A percentile compares a stretch with the other conserved stretches of the same genome.
Conservation (phyloP, 2,329 filamentous ascomycete species). For the Colletotrichum liriopes region DNA sequence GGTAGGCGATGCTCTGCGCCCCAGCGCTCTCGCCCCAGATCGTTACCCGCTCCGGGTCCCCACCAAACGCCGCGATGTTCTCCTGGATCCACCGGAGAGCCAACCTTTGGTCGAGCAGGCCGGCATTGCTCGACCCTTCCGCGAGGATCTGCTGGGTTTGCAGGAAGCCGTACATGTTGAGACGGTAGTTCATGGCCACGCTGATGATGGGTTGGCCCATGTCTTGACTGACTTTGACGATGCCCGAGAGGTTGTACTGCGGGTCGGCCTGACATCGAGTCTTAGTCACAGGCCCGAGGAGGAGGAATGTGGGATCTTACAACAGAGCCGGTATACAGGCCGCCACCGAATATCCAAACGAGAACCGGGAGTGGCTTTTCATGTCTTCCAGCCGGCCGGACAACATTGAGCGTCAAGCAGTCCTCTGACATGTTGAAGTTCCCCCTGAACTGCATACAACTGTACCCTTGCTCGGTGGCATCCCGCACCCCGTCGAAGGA, state of each 20-base stretch:
- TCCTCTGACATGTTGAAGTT: slow-evolving; percentile 64
- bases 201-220: slow-evolving; percentile 69
- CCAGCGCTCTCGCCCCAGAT: slow-evolving; percentile 66
- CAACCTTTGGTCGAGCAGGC: slow-evolving; percentile 65
- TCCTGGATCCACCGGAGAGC: slow-evolving; percentile 67
- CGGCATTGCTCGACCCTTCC: slow-evolving; percentile 63
- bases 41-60: slow-evolving; percentile 61
- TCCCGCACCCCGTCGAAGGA: slow-evolving; percentile 57
- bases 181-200: slow-evolving; percentile 69
- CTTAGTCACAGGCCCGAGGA: background rate
- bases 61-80: slow-evolving; percentile 68
- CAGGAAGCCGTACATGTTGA: slow-evolving; percentile 69
- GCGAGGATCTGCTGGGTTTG: slow-evolving; percentile 60
- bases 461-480: slow-evolving; percentile 60
- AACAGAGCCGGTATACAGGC: slow-evolving; percentile 65
- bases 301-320: background rate
- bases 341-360: slow-evolving; percentile 74
- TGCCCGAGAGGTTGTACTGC: slow-evolving; percentile 76
- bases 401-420: slow-evolving; percentile 61
- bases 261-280: slow-evolving; percentile 56
- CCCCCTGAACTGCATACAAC: slow-evolving; percentile 63
- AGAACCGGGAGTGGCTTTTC: slow-evolving; percentile 57
- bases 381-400: slow-evolving; percentile 55
- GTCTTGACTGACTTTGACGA: slow-evolving; percentile 68
- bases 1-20: slow-evolving; percentile 59